phyloP scores from a whole-genome alignment of 495 filamentous ascomycete species.

The Penicillium daleae region DNA sequence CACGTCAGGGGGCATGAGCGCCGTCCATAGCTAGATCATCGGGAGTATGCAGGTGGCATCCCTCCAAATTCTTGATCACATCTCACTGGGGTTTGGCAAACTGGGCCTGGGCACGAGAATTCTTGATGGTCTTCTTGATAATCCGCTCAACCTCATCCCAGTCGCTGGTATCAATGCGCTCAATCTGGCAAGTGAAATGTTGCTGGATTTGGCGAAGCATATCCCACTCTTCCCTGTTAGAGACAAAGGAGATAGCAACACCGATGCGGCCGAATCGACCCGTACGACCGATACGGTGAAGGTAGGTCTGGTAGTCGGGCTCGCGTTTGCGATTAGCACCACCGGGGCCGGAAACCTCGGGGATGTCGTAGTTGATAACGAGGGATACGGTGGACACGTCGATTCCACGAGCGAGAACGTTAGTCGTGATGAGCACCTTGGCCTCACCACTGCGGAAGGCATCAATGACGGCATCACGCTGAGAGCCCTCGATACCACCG shows the following conservation, averaged over 20 bases:
- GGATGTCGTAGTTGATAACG: conserved; percentile 92
- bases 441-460: conserved; percentile 81
- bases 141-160: conserved; percentile 86
- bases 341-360: conserved; percentile 43
- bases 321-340: conserved; percentile 35
- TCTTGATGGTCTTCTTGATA: conserved; percentile 84
- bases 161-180: conserved; percentile 65
- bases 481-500: conserved; percentile 77
- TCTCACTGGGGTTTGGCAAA: conserved; percentile 32
- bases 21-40: neutral
- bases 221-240: conserved; percentile 72
- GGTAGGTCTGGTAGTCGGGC: conserved; percentile 90
- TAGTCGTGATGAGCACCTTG: conserved; percentile 99
- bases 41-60: neutral
- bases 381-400: conserved; percentile 96
- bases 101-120: conserved; percentile 66
- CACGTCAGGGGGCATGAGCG: neutral
- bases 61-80: neutral
- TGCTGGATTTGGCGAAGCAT: conserved; percentile 76
- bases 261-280: conserved; percentile 98
- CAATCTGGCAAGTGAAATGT: conserved; percentile 66
- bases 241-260: conserved; percentile 89
- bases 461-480: conserved; percentile 86
- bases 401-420: conserved; percentile 95
- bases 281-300: conserved; percentile 97